Base-by-base conservation (phyloP, 768 basidiomycete species). In the Dacryopinax primogenitus region DNA sequence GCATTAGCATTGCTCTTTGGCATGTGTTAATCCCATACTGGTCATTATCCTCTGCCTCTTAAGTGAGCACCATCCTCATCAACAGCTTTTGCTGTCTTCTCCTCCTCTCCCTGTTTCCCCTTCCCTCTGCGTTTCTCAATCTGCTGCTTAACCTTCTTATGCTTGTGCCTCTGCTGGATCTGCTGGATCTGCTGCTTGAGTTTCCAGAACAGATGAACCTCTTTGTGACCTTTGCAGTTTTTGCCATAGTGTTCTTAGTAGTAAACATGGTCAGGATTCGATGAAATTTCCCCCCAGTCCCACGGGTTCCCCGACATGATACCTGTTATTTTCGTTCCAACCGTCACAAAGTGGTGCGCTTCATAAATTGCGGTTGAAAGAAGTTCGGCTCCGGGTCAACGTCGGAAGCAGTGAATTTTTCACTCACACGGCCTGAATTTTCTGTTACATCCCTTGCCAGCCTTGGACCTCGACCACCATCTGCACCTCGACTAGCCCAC, bases 171-270 rank as follows among this genome's bases (percentile, higher is more conserved):
- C 44, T 80, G 78, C 71, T 88, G 81, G 32, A 83, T 79, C 74
- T 86, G 86, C 75, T 86, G 88, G 70, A 83, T 90, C 64, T 97
- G 83, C 72, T n/a, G n/a, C n/a, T n/a, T n/a, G n/a, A n/a, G n/a
- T 88, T 86, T 1, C 94, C 94, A 66, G 88, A 91, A 2, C 89
- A 79, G 9, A 86, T 88, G 70, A 94, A 94, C 77, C 94, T 92
- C 72, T 86, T 85, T 12, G 88, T 87, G 0, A 89, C 83, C 75
- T 94, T 94, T 37, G 83, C 77, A 21, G 85, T 83, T 69, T 88
- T 91, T 65, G 51, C 51, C 51, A 58, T 58, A 15, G 18, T 44
- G 41, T n/a, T n/a, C n/a, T n/a, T n/a, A n/a, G n/a, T n/a, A n/a
- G n/a, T n/a, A n/a, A n/a, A n/a, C n/a, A n/a, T n/a, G n/a, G n/a